Evolutionary conservation across 306 rosid genomes (phyloP).

Genomic region (Begonia peltatifolia): DNA sequence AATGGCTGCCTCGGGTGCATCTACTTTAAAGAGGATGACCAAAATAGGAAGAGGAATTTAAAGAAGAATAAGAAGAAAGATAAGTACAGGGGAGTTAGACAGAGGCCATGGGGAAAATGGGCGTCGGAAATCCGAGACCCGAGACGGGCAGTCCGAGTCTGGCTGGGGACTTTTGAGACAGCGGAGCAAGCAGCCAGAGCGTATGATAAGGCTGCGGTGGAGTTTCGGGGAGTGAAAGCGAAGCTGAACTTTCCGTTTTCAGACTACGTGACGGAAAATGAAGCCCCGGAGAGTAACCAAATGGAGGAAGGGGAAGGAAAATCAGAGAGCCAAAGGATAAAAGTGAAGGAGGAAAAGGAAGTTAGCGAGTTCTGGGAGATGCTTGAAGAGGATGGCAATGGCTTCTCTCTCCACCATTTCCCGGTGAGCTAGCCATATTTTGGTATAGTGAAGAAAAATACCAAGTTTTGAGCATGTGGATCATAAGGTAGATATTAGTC

Average conservation of each 20-base stretch:
- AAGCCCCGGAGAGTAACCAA: too few relatives aligned
- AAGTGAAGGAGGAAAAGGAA: too few relatives aligned
- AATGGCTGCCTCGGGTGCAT: conserved; percentile 39
- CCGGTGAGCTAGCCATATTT: too few relatives aligned
- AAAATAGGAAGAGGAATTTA: neutral
- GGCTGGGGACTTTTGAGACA: conserved; percentile 28
- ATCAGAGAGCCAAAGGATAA: neutral
- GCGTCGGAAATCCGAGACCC: conserved; percentile 31
- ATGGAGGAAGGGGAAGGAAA: too few relatives aligned
- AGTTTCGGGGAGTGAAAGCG: conserved; percentile 17
- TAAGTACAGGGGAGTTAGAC: conserved; percentile 32
- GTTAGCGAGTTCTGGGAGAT: too few relatives aligned
- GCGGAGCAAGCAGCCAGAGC: conserved; percentile 31
- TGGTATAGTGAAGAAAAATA: too few relatives aligned
- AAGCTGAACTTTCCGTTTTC: conserved; percentile 13
- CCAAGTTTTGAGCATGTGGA: too few relatives aligned
- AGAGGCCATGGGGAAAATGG: conserved; percentile 36
- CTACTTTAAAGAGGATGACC: conserved; percentile 3
- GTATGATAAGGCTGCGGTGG: conserved; percentile 24
- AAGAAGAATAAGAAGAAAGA: conserved; percentile 2
- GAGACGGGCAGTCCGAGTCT: conserved; percentile 12
- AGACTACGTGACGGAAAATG: neutral
- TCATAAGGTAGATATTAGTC: too few relatives aligned
- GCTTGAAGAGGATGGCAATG: too few relatives aligned
- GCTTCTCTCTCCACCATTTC: too few relatives aligned